Conservation (phyloP, 306 rosid genomes). For the Trichosanthes truncata region DNA sequence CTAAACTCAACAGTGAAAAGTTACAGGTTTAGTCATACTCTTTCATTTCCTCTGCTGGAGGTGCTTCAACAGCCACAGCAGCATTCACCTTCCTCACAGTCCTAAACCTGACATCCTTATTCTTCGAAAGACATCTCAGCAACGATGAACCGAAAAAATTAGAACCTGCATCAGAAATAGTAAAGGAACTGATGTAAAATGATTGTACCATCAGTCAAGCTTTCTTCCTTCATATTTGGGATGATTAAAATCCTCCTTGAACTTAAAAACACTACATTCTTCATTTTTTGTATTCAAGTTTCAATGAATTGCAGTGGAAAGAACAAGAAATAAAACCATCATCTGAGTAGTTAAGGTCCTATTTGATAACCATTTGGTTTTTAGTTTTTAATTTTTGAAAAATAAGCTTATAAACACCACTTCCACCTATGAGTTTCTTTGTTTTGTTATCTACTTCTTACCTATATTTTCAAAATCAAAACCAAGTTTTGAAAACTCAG, state of each 20-base stretch:
- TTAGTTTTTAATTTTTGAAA: no score
- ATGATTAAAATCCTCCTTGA: background rate
- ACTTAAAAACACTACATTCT: background rate
- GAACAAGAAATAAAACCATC: background rate
- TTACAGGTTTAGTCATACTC: conserved; percentile 37
- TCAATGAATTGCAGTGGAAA: background rate
- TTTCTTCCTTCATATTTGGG: background rate
- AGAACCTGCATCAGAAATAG: conserved; percentile 38
- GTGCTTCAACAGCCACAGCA: conserved; percentile 35
- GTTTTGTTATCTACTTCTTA: no score
- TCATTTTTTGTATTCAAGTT: background rate
- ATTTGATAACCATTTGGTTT: no score
- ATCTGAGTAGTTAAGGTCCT: background rate
- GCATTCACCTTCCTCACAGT: conserved; percentile 34
- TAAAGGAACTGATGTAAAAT: background rate
- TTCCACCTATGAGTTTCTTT: no score
- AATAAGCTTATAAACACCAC: no score
- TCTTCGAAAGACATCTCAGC: conserved; percentile 22
- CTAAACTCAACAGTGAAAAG: background rate
- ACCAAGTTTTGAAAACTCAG: no score
- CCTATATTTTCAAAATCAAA: no score
- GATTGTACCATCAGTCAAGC: background rate
- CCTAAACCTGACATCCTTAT: conserved; percentile 31
- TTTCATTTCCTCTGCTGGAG: conserved; percentile 41
- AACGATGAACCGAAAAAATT: conserved; percentile 39